Base-by-base conservation (phyloP, 371 early-diverging fungal species). In the Blastocladiella emersonii region DNA sequence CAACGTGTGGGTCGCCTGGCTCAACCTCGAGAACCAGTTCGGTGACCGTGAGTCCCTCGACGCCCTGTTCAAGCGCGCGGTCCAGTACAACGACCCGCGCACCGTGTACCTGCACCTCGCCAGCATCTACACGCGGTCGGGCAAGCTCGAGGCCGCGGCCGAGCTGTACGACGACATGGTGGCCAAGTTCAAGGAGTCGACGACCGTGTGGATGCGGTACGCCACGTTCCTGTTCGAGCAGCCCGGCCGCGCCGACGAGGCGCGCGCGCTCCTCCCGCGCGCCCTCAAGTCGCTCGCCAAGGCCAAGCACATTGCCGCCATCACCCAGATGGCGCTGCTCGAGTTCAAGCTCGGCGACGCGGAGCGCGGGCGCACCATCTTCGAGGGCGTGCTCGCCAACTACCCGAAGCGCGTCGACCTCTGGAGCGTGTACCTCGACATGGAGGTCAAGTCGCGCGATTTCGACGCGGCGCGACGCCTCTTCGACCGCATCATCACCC, bases 371-470 rank as follows among this genome's bases (percentile, higher is more conserved):
- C 85, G 97, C 55, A 95, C 98, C 0, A 83, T 98, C 65, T 88
- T 95, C 70, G 98, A 98, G 77, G 91, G 93, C 48, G 78, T 97
- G 44, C 75, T 97, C 72, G 82, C 82, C 72, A 88, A 85, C 63
- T 86, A 92, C 68, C 95, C 95, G 32, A 97, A 94, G 73, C 83
- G 95, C 13, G 71, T 90, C 37, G 97, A 98, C 77, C 72, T 98
- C 61, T 97, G 98, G 97, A 86, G 84, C 19, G 78, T 97, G 19
- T 98, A 93, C 67, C 68, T 95, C 62, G 96, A 96, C 71, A 90
- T 93, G 92, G 98, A 98, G 72, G 82, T 87, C 64, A 79, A 85
- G 65, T 74, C 72, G 36, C 88, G 82, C 1, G 88, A 90, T 57
- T 68, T 78, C 53, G 80, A 78, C 44, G 73, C 78, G 61, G 79